Conservation (phyloP, 768 basidiomycete genomes). For the Lentinula aciculospora region DNA sequence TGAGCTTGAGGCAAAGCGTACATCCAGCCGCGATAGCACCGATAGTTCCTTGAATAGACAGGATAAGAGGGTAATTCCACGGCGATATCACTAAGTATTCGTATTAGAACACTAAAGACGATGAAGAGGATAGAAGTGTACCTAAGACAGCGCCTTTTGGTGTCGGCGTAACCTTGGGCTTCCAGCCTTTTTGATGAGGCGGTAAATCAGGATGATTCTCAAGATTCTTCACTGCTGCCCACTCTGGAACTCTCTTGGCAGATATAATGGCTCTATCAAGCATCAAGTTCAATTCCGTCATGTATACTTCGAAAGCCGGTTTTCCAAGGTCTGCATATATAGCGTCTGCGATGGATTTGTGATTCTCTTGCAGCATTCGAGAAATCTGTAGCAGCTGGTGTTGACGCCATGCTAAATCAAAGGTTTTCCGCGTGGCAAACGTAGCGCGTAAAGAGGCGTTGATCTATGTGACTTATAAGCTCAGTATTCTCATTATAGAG, state of each 20-base stretch:
- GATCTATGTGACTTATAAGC: neutral
- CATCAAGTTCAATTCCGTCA: conserved; percentile 14
- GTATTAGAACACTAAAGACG: conserved; percentile 21
- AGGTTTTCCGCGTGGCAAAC: conserved; percentile 16
- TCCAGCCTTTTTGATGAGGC: conserved; percentile 13
- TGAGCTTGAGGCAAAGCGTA: conserved; percentile 60
- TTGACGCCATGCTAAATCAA: conserved; percentile 18
- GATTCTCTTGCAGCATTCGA: conserved; percentile 19
- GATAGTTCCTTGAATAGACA: conserved; percentile 50
- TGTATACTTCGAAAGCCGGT: conserved; percentile 14
- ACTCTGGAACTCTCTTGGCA: conserved; percentile 17
- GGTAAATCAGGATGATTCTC: conserved; percentile 9
- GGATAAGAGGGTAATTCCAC: conserved; percentile 62
- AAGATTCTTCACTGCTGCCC: conserved; percentile 14
- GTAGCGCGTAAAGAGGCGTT: conserved; percentile 12
- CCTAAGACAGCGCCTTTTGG: conserved; percentile 20
- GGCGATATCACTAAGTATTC: conserved; percentile 21
- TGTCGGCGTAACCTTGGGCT: conserved; percentile 14
- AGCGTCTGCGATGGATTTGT: conserved; percentile 13
- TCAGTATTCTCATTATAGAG: neutral
- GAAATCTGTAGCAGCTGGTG: conserved; percentile 19
- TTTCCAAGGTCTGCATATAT: conserved; percentile 15
- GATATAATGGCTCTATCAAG: conserved; percentile 11
- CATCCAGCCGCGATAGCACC: conserved; percentile 77
- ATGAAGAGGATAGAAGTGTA: conserved; percentile 8